phyloP scores from a whole-genome alignment of 2,329 filamentous ascomycete genomes.

The Alternaria burnsii region DNA sequence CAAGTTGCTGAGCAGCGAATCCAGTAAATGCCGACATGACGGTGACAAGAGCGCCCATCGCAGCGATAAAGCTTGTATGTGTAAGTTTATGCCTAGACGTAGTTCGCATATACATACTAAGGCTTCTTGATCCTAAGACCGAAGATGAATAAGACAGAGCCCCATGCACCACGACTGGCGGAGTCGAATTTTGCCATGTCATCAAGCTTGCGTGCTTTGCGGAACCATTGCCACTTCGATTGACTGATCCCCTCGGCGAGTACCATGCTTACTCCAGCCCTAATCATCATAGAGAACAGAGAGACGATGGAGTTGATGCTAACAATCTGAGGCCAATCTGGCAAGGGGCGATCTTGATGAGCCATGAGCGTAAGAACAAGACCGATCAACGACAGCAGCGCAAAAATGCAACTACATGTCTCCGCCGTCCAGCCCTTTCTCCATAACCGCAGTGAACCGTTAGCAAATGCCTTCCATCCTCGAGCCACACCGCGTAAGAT shows the following conservation, averaged over 20 bases:
- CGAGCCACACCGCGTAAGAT: not conserved
- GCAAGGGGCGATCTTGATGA: constrained; percentile 14
- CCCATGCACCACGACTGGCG: constrained; percentile 24
- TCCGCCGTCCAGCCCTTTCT: constrained; percentile 15
- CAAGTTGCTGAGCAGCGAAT: constrained; percentile 18
- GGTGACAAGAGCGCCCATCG: constrained; percentile 14
- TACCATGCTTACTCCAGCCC: constrained; percentile 13
- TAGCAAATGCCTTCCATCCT: not conserved
- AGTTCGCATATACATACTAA: too few relatives aligned
- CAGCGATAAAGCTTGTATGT: constrained; percentile 12
- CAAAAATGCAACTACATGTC: constrained; percentile 13
- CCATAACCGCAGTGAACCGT: constrained; percentile 4
- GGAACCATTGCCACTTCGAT: constrained; percentile 23
- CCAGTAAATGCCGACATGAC: constrained; percentile 13
- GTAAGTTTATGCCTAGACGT: not conserved
- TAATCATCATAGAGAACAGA: constrained; percentile 17
- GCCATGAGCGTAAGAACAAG: constrained; percentile 4
- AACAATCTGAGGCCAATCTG: constrained; percentile 20
- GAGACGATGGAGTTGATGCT: constrained; percentile 21
- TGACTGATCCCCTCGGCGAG: constrained; percentile 27
- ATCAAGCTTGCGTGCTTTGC: constrained; percentile 4
- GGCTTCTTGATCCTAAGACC: not conserved
- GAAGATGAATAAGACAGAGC: constrained; percentile 10
- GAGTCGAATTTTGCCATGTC: constrained; percentile 20
- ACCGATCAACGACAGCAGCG: constrained; percentile 7